Evolutionary conservation across 805 yeast species (phyloP), one percentile per base, ranked within the genome.

Genomic region (Wickerhamomyces canadensis): DNA sequence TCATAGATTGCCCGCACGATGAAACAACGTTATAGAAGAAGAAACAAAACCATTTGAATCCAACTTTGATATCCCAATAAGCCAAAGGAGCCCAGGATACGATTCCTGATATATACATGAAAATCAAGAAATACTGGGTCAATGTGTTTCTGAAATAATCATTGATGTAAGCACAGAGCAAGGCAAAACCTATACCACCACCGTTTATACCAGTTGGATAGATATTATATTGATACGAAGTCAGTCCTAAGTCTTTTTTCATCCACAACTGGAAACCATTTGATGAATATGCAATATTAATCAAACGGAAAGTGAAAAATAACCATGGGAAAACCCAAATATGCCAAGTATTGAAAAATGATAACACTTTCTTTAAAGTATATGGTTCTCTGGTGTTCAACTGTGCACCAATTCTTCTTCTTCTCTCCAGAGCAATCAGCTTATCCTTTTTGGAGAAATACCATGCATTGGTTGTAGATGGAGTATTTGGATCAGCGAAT

Each of bases 1-100:
- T 67, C 42, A 68, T 66, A 5, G 78, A 77, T 56, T 70, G 77
- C 2, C 74, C 76, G 69, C 68, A 70, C 5, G 68, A 49, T 0
- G 70, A 59, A 5, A 76, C 74, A 10, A 66, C 50, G 2, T 76
- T 75, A 5, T 68, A 54, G 27, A 72, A 42, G 41, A 62, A 71
- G 49, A 69, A 74, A 14, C 65, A 56, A 12, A 68, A 51, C 70
- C 75, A 72, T 37, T 70, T 74, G 29, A 64, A 61, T 3, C 70
- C 71, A 12, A 29, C 18, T 17, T 22, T 22, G 5, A 29, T 29
- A 18, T 29, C 24, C 35, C 35, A 33, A 25, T n/a, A 12, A 4
- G 30, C 35, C 13, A 25, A 19, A 22, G 18, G 16, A 13, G 17
- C 18, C 18, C 35, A 33, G 25, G 30, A 29, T 22, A 21, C 16